phyloP scores from a whole-genome alignment of 2,329 filamentous ascomycete species.

The Diaporthe capsici region DNA sequence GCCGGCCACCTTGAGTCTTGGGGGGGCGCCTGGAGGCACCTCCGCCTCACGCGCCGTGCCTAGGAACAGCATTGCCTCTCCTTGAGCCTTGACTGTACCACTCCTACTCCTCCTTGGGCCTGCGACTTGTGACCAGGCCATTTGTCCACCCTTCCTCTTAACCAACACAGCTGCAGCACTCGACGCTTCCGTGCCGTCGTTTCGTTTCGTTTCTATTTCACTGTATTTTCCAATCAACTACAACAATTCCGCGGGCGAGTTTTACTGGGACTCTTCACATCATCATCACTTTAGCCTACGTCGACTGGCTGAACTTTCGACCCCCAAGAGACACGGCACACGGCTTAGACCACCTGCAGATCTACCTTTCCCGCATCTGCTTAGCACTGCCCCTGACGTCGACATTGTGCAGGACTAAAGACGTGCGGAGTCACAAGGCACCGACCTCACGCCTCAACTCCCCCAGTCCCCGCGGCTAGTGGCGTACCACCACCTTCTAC shows the following conservation, averaged over 20 bases:
- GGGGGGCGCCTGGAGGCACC: slow-evolving; percentile 20
- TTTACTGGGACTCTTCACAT: neutral
- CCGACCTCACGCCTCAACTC: neutral
- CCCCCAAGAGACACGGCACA: neutral
- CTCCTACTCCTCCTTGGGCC: slow-evolving; percentile 16
- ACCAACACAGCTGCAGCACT: slow-evolving; percentile 13
- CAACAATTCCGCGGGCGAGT: slow-evolving; percentile 11
- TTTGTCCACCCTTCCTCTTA: slow-evolving; percentile 17
- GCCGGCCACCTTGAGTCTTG: neutral
- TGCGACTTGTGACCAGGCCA: neutral
- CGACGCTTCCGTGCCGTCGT: neutral
- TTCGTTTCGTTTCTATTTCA: slow-evolving; percentile 1
- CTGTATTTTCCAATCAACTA: neutral
- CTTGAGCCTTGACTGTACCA: neutral
- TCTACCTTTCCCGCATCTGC: slow-evolving; percentile 33
- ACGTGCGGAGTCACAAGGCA: slow-evolving; percentile 20
- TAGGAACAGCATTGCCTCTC: slow-evolving; percentile 25
- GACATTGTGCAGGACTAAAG: slow-evolving; percentile 16
- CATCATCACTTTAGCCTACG: neutral
- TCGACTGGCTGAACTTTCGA: neutral
- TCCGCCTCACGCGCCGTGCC: slow-evolving; percentile 30
- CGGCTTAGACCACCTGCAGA: slow-evolving; percentile 3
- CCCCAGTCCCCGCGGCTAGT: neutral
- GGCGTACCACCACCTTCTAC: neutral
- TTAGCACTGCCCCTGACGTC: slow-evolving; percentile 38